Percentiles rank a stretch among this genome's conserved stretches.
Evolutionary conservation across 345 rosid species (phyloP).

Genomic region (Citrus mangshanensis): DNA sequence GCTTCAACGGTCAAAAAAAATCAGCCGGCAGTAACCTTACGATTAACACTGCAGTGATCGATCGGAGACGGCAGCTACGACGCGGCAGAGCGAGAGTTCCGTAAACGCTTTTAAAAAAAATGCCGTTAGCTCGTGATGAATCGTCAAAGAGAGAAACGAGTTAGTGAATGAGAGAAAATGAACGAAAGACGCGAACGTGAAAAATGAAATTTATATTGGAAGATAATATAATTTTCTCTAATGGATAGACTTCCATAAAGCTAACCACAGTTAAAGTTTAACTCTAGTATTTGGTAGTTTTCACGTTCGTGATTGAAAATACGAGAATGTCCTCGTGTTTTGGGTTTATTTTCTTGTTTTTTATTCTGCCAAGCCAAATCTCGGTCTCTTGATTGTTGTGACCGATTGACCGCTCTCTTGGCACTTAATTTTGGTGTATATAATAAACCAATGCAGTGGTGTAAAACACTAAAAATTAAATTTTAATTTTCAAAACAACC

Average conservation of each 20-base stretch:
- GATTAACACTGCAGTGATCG: background rate
- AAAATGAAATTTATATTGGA: background rate
- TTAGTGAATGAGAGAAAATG: background rate
- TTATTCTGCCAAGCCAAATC: background rate
- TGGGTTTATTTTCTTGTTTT: background rate
- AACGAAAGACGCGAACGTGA: background rate
- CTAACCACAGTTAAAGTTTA: constrained; percentile 28
- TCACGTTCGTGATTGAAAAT: background rate
- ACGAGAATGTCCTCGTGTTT: constrained; percentile 2
- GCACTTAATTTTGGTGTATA: background rate
- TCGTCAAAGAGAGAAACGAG: background rate
- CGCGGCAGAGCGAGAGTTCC: background rate
- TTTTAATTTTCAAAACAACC: background rate
- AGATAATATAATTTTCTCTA: background rate
- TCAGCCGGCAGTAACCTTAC: background rate
- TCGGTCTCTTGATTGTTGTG: background rate
- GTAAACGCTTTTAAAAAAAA: background rate
- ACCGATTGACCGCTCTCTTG: background rate
- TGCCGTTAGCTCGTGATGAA: background rate
- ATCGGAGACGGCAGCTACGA: background rate
- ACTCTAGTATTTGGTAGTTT: constrained; percentile 24
- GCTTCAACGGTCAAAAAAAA: background rate
- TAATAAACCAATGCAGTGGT: too few species aligned
- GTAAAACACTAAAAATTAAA: too few species aligned
- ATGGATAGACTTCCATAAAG: constrained; percentile 6